Percentiles rank a stretch among this genome's conserved stretches.
Conservation (phyloP, 1,139 yeast genomes). For the Sugiyamaella grinbergsii region DNA sequence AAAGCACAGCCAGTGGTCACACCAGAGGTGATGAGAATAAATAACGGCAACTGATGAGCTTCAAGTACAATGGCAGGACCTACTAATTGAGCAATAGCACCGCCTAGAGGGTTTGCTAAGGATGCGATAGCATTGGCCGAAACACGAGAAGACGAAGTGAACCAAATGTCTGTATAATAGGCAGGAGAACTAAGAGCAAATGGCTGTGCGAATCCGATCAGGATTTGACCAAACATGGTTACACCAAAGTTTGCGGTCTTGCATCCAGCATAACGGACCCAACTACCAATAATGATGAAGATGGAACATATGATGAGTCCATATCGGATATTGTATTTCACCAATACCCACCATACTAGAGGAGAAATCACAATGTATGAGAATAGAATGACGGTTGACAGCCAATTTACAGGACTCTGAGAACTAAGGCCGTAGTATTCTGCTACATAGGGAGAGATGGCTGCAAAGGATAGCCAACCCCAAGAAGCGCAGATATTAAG, state of each 20-base stretch:
- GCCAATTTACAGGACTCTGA: slow-evolving; percentile 43
- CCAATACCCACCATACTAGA: slow-evolving; percentile 34
- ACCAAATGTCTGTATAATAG: slow-evolving; percentile 44
- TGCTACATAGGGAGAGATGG: slow-evolving; percentile 37
- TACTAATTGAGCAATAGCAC: slow-evolving; percentile 44
- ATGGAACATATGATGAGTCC: slow-evolving; percentile 36
- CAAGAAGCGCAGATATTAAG: slow-evolving; percentile 42
- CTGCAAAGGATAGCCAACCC: slow-evolving; percentile 45
- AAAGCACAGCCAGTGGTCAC: slow-evolving; percentile 36
- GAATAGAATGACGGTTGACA: slow-evolving; percentile 41
- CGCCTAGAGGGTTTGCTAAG: slow-evolving; percentile 44
- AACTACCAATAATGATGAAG: slow-evolving; percentile 38
- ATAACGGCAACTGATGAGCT: slow-evolving; percentile 33
- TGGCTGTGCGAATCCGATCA: slow-evolving; percentile 44
- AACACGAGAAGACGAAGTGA: slow-evolving; percentile 41
- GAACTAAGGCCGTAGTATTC: slow-evolving; percentile 34
- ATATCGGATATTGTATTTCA: slow-evolving; percentile 31
- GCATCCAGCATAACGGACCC: slow-evolving; percentile 42
- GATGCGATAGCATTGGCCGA: slow-evolving; percentile 44
- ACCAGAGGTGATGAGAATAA: slow-evolving; percentile 38
- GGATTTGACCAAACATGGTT: slow-evolving; percentile 42
- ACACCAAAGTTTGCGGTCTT: slow-evolving; percentile 35
- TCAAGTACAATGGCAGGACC: slow-evolving; percentile 42
- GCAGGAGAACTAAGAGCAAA: slow-evolving; percentile 42
- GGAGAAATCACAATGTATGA: slow-evolving; percentile 40